Base-by-base conservation (phyloP, 768 basidiomycete species). In the Vararia minispora region DNA sequence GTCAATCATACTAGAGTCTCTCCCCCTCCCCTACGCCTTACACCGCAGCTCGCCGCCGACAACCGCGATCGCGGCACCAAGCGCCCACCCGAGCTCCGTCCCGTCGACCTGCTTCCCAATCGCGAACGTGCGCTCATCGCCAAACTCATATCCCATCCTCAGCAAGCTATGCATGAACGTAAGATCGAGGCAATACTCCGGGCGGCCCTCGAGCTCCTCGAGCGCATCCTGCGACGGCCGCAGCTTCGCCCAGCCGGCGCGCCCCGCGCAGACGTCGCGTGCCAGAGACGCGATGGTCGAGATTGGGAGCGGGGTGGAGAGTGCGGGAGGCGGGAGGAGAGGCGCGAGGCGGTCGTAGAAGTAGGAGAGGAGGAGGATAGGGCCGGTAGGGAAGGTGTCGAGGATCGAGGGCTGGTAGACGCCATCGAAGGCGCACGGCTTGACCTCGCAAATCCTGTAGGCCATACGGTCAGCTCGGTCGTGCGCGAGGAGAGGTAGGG, bases 351-450 rank as follows among this genome's bases (percentile, higher is more conserved):
- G 85, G 66, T 98, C 95, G 63, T 90, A 95, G 64, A 98, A 99
- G 69, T 98, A 99, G 17, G 91, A 95, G 2, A 99, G 71, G n/a
- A 94, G 74, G 20, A 94, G 73, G 45, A 94, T 70, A 52, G 79
- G 79, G 42, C 94, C 94, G 8, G 67, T 60, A 1, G 82, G 74
- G 73, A 97, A 97, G 8, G 87, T 79, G 45, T 94, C 85, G 41
- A 84, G 64, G 18, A 98, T 67, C 11, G 84, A 83, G 2, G 95
- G 95, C 57, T 99, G 95, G 62, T 98, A 98, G 18, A 95, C 89
- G 10, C 95, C 95, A 52, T 88, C 79, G 65, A 99, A 99, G 4
- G 94, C 87, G 57, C 95, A 99, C 0, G 95, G 95, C 52, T 91
- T 86, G 44, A 82, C 66, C 50, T 86, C 77, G 58, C 94, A 99